Evolutionary conservation across 2,329 filamentous ascomycete genomes (phyloP).

Genomic region (Grosmannia clavigera): DNA sequence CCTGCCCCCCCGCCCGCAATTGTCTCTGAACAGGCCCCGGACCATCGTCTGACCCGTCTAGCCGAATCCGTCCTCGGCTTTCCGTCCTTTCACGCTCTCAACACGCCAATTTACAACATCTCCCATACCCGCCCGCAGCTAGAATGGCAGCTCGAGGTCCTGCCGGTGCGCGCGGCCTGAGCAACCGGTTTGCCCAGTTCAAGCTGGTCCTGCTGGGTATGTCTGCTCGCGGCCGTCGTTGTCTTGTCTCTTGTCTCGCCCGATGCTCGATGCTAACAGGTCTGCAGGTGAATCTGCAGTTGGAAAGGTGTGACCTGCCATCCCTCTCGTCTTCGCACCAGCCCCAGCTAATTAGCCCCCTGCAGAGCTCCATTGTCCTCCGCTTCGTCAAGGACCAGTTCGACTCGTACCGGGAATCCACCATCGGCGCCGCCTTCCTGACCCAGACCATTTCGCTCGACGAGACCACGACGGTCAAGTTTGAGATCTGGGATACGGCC

Average conservation of each 20-base stretch:
- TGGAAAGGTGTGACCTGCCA: conserved; percentile 61
- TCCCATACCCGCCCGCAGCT: not conserved
- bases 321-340: too few species aligned
- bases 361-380: conserved; percentile 87
- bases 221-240: conserved; percentile 18
- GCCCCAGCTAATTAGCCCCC: conserved; percentile 3
- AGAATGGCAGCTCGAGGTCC: conserved; percentile 73
- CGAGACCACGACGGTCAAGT: conserved; percentile 97
- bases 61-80: not conserved
- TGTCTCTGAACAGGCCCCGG: too few species aligned
- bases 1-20: too few species aligned
- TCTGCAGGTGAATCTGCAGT: conserved; percentile 85
- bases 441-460: conserved; percentile 98
- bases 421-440: conserved; percentile 95
- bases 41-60: not conserved
- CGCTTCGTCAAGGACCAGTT: conserved; percentile 99
- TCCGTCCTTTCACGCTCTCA: not conserved
- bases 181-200: conserved; percentile 94
- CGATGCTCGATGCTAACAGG: not conserved
- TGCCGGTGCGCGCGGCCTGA: conserved; percentile 48
- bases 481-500: conserved; percentile 98
- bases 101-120: not conserved
- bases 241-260: not conserved
- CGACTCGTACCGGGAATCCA: conserved; percentile 92
- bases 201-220: conserved; percentile 93